Conservation (phyloP, 2,329 filamentous ascomycete species). For the Alternaria hordeiaustralica region DNA sequence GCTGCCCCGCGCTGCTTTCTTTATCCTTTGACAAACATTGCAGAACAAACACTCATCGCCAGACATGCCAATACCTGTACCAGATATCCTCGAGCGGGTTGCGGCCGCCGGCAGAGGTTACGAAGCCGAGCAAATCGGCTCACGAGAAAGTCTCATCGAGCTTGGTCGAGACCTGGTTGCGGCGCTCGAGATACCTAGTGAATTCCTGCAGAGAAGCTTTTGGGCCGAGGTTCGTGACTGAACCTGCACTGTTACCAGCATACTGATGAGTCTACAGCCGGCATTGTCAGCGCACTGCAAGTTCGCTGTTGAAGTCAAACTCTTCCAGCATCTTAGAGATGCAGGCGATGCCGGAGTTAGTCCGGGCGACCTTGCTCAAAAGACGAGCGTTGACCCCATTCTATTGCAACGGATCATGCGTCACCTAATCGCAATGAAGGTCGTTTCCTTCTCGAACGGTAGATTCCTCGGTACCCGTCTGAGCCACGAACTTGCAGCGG, state of each 20-base stretch:
- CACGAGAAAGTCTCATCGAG: constrained; percentile 48
- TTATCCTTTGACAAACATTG: background rate
- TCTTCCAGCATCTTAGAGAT: constrained; percentile 45
- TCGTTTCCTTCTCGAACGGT: constrained; percentile 35
- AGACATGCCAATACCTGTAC: constrained; percentile 13
- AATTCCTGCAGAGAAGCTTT: constrained; percentile 46
- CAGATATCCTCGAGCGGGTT: constrained; percentile 20
- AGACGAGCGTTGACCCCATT: constrained; percentile 35
- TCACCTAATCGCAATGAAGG: constrained; percentile 50
- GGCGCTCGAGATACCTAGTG: constrained; percentile 48
- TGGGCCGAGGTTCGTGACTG: constrained; percentile 49
- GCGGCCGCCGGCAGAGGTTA: constrained; percentile 39
- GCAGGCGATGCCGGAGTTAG: constrained; percentile 32
- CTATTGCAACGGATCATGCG: constrained; percentile 44
- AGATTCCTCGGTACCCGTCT: constrained; percentile 39
- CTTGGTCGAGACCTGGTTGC: constrained; percentile 46
- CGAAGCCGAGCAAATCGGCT: constrained; percentile 40
- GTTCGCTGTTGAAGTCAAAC: constrained; percentile 44
- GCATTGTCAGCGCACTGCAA: constrained; percentile 48
- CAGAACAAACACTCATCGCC: background rate
- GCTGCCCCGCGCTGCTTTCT: background rate
- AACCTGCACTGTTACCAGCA: background rate
- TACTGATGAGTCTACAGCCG: constrained; percentile 28
- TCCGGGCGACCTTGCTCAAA: constrained; percentile 33
- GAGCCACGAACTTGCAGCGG: constrained; percentile 44